Evolutionary conservation across 2,329 filamentous ascomycete species (phyloP).

Genomic region (Colletotrichum acutatum): DNA sequence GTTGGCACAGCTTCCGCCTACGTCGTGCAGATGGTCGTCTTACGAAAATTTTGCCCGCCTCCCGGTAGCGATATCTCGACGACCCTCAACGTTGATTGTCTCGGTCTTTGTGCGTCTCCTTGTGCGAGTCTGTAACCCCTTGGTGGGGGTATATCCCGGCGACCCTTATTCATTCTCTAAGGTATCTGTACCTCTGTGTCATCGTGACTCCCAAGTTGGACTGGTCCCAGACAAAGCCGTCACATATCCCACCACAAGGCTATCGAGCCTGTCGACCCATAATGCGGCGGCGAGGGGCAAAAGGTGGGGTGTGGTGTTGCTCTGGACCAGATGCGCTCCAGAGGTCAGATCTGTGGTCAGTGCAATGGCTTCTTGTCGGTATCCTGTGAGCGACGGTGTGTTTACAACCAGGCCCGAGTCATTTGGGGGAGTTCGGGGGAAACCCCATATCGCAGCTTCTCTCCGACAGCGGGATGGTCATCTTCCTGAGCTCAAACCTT

Average conservation of each 20-base stretch:
- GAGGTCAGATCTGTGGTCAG: constrained; percentile 20
- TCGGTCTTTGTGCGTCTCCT: constrained; percentile 24
- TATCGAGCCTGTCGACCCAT: constrained; percentile 26
- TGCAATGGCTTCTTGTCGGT: constrained; percentile 31
- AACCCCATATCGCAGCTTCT: constrained; percentile 17
- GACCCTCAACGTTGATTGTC: constrained; percentile 8
- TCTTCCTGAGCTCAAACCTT: constrained; percentile 26
- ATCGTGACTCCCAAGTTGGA: constrained; percentile 2
- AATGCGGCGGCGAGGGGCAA: constrained; percentile 30
- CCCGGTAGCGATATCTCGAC: constrained; percentile 3
- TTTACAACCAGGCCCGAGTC: constrained; percentile 32
- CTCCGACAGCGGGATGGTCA: constrained; percentile 28
- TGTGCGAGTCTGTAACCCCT: constrained; percentile 25
- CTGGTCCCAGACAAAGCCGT: constrained; percentile 13
- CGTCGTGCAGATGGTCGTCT: constrained; percentile 21
- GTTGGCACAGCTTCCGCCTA: constrained; percentile 1
- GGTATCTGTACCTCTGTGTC: constrained; percentile 29
- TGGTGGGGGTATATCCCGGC: constrained; percentile 14
- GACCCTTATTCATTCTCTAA: constrained; percentile 4
- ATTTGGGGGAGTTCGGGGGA: constrained; percentile 28
- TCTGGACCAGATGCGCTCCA: background rate
- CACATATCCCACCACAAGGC: constrained; percentile 16
- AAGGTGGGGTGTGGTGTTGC: constrained; percentile 28
- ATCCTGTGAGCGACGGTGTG: constrained; percentile 29
- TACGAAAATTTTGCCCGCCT: constrained; percentile 10